Evolutionary conservation across 257 asterid species (phyloP).

Genomic region (Leptodermis oblonga): DNA sequence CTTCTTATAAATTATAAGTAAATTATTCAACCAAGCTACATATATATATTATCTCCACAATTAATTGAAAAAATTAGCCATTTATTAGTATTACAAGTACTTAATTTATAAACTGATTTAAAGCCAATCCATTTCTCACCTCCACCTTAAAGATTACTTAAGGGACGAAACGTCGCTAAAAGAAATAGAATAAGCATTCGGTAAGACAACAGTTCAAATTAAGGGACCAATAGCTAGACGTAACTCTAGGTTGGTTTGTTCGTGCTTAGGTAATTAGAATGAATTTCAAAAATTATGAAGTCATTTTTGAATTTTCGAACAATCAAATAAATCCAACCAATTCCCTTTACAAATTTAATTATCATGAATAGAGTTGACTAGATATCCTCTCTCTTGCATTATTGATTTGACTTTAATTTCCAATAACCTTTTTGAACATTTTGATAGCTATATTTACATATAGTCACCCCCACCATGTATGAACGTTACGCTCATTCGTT

Average conservation of each 20-base stretch:
- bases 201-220: not conserved
- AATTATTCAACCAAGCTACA: no score
- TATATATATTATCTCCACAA: no score
- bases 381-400: conserved; percentile 11
- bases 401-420: conserved; percentile 8
- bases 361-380: conserved; percentile 13
- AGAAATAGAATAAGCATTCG: no score
- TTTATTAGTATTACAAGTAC: not conserved
- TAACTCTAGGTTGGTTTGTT: no score
- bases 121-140: no score
- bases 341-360: not conserved
- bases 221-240: no score
- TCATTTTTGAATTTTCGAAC: not conserved
- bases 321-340: not conserved
- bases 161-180: no score
- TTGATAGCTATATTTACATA: no score
- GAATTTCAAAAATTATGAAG: not conserved
- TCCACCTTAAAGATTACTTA: no score
- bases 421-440: not conserved
- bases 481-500: not conserved
- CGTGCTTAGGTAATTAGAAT: no score
- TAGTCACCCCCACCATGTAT: not conserved
- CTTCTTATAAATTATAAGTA: not conserved
- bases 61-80: no score
- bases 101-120: no score